Evolutionary conservation across 2,329 filamentous ascomycete species (phyloP), one percentile per base, ranked within the genome.

Genomic region (Neonectria coccinea): DNA sequence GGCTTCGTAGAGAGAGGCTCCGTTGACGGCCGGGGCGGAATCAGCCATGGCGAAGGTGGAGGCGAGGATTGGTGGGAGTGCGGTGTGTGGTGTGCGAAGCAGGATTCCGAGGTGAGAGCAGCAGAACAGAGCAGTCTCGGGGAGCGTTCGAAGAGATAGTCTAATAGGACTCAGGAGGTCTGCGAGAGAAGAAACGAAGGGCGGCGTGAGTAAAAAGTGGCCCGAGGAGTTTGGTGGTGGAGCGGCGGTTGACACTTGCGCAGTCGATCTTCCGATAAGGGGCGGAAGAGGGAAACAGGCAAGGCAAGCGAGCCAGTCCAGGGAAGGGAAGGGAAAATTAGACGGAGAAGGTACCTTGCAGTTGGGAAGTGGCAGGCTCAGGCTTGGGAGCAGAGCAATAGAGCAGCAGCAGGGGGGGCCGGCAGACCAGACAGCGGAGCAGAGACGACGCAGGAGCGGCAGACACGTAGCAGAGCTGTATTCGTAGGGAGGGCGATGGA

Each of bases 1-100:
- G 69, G 78, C 75, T 69, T 85, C 79, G 67, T 82, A 66, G 69
- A 79, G 77, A 71, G 82, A 80, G 71, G 72, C 79, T 75, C 83
- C 84, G 78, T 85, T 86, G 78, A 78, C 76, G 74, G 78, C 73
- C 31, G 74, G 73, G 62, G 77, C 73, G 69, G 76, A 62, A 66
- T 73, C 71, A 50, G 71, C 69, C 71, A 73, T 73, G n/a, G 27
- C 48, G 29, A 36, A n/a, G 7, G 18, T 47, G 36, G 14, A 39
- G 36, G 16, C 6, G 44, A 33, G 9, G 27, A 22, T 18, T 16
- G 18, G 10, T 18, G 22, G 25, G n/a, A 18, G 50, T 50, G 25
- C 33, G 14, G 59, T 29, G 48, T 14, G 36, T 51, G 29, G n/a
- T 33, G 27, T 18, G 7, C 11, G 10, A 22, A 20, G 66, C 20